These are phyloP conservation scores for Xylaria sp. DNA, from an alignment of 495 filamentous ascomycete species.

Conservation along the genomic window DNA sequence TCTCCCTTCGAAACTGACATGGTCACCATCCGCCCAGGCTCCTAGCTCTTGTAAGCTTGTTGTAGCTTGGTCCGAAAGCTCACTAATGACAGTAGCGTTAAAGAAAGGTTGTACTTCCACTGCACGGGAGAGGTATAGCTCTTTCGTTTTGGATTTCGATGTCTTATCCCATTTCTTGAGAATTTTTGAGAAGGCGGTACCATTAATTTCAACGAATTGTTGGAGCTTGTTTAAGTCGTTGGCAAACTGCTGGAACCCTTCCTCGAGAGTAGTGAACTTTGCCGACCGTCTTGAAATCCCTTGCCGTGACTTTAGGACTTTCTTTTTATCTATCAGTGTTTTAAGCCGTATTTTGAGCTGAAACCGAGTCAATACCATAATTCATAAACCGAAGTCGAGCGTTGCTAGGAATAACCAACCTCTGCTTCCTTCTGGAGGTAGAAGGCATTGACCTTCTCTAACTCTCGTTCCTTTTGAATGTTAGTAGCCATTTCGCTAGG, in stretches of 20 bases:
- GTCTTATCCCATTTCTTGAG: conserved; percentile 99
- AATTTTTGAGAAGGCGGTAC: conserved; percentile 96
- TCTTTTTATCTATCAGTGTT: conserved; percentile 93
- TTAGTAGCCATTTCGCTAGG: conserved; percentile 6
- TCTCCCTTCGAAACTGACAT: conserved; percentile 76
- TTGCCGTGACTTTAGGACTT: conserved; percentile 78
- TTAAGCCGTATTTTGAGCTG: conserved; percentile 92
- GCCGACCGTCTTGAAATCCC: conserved; percentile 83
- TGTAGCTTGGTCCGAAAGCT: conserved; percentile 93
- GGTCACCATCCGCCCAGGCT: conserved; percentile 95
- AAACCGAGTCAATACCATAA: conserved; percentile 25
- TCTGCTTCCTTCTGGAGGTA: conserved; percentile 98
- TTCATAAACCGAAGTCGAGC: neutral
- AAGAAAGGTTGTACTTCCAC: conserved; percentile 98
- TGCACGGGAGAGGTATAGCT: conserved; percentile 92
- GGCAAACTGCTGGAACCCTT: conserved; percentile 96
- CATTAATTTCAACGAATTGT: conserved; percentile 98
- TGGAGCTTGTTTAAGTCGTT: conserved; percentile 96
- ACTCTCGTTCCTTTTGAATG: conserved; percentile 79
- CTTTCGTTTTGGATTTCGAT: conserved; percentile 97
- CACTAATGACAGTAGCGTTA: conserved; percentile 94
- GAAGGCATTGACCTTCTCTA: conserved; percentile 98
- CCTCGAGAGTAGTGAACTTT: conserved; percentile 90
- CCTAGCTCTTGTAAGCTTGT: conserved; percentile 90
- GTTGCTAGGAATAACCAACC: conserved; percentile 57